Conservation (phyloP, 305 asterid species). For the Fraxinus ornus region DNA sequence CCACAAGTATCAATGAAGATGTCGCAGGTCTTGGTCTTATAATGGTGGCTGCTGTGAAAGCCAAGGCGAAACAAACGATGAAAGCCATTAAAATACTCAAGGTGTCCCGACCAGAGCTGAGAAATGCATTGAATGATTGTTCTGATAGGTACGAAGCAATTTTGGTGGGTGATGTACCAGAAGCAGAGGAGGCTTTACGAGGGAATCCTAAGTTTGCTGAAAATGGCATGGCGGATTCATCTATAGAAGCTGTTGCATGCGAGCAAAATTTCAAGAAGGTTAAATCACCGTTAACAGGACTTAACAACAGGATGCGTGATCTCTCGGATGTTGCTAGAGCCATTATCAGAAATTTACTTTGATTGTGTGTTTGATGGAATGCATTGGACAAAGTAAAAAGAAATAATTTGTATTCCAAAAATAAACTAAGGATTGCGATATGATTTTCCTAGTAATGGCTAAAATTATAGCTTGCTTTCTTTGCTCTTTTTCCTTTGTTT, state of each 20-base stretch:
- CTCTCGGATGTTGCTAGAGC: constrained; percentile 40
- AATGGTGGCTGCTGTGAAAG: constrained; percentile 34
- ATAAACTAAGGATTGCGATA: neutral
- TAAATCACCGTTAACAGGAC: constrained; percentile 33
- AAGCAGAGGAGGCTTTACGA: constrained; percentile 37
- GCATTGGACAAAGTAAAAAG: neutral
- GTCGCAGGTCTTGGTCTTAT: constrained; percentile 35
- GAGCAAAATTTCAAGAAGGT: constrained; percentile 27
- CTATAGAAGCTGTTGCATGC: constrained; percentile 38
- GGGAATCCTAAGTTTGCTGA: constrained; percentile 51
- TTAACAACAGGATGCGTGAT: constrained; percentile 38
- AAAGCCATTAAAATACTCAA: constrained; percentile 22
- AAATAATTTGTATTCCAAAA: neutral
- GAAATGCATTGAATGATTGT: constrained; percentile 29
- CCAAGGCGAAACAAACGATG: constrained; percentile 20
- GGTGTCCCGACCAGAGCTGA: constrained; percentile 15
- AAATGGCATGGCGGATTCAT: constrained; percentile 38
- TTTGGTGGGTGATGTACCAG: constrained; percentile 24
- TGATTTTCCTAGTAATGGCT: neutral
- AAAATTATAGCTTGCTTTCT: no score
- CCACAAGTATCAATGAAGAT: constrained; percentile 38
- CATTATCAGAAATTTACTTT: constrained; percentile 40
- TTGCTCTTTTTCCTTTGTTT: no score
- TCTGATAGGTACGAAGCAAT: constrained; percentile 33
- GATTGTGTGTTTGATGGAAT: neutral